Evolutionary conservation across 345 rosid genomes (phyloP).

Genomic region (Ceriops decandra): DNA sequence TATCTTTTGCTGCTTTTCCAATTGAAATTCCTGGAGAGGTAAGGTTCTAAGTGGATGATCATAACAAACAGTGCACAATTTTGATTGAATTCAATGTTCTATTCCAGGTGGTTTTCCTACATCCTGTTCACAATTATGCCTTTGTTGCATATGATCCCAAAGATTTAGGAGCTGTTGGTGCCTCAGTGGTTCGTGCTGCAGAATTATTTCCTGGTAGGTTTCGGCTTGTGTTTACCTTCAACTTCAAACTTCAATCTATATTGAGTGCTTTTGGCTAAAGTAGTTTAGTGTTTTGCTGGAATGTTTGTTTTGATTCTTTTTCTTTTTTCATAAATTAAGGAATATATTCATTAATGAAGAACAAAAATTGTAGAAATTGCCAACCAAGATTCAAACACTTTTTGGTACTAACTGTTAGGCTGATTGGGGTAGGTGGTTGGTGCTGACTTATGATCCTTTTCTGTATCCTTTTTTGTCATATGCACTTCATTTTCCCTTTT

Average conservation of each 20-base stretch:
- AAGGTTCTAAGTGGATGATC: conserved; percentile 11
- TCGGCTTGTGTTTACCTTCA: conserved; percentile 8
- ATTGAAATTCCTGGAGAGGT: conserved; percentile 99
- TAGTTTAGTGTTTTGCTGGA: neutral
- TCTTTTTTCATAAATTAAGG: too few species aligned
- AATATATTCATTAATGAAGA: too few species aligned
- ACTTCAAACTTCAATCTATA: neutral
- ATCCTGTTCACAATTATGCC: conserved; percentile 94
- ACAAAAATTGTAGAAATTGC: too few species aligned
- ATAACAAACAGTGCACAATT: neutral
- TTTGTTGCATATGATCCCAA: conserved; percentile 87
- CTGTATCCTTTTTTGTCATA: neutral
- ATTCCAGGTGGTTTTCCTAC: conserved; percentile 88
- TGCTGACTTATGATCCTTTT: neutral
- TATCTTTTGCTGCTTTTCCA: conserved; percentile 94
- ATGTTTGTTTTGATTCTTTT: neutral
- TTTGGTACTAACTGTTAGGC: too few species aligned
- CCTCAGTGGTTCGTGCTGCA: conserved; percentile 76
- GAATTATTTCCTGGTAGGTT: conserved; percentile 79
- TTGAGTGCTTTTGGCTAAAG: neutral
- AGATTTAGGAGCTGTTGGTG: conserved; percentile 65
- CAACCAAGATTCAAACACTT: too few species aligned
- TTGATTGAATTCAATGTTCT: conserved; percentile 24
- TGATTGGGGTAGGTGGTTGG: neutral
- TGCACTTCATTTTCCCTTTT: neutral